phyloP scores from a whole-genome alignment of 2,329 filamentous ascomycete genomes.

The Dactylellina cionopaga region DNA sequence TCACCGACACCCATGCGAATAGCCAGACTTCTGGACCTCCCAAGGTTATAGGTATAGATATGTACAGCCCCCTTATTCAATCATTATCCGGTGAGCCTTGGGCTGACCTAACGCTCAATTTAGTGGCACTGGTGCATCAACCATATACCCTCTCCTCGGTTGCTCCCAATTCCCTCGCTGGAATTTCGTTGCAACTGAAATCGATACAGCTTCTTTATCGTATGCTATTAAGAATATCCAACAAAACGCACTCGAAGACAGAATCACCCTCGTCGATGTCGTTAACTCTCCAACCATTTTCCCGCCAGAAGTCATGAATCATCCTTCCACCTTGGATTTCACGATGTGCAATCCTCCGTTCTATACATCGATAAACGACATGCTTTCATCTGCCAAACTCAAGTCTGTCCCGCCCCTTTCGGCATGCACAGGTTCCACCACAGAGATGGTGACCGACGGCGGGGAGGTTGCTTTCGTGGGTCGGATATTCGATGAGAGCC shows the following conservation, averaged over 20 bases:
- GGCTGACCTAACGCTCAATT: no score
- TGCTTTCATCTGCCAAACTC: constrained; percentile 71
- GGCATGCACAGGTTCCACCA: constrained; percentile 74
- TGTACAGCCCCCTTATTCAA: constrained; percentile 63
- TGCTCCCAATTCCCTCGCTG: constrained; percentile 18
- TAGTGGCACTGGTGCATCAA: constrained; percentile 85
- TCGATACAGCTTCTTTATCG: constrained; percentile 48
- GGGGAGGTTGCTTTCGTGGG: constrained; percentile 80
- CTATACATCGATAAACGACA: constrained; percentile 78
- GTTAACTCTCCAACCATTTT: constrained; percentile 20
- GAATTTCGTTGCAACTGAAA: constrained; percentile 38
- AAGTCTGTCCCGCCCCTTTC: constrained; percentile 74
- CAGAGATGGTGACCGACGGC: constrained; percentile 85
- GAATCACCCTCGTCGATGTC: constrained; percentile 20
- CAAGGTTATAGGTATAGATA: constrained; percentile 77
- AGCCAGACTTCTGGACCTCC: constrained; percentile 68
- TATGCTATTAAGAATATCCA: constrained; percentile 29
- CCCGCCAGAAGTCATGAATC: neutral
- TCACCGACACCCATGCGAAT: constrained; percentile 66
- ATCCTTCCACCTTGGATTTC: constrained; percentile 72
- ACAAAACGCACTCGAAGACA: constrained; percentile 9
- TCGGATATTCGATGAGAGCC: constrained; percentile 76
- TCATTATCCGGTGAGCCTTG: no score
- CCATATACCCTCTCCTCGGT: constrained; percentile 88
- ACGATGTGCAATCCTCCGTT: constrained; percentile 96